phyloP scores from a whole-genome alignment of 805 yeast species.

The Lachancea meyersii region DNA sequence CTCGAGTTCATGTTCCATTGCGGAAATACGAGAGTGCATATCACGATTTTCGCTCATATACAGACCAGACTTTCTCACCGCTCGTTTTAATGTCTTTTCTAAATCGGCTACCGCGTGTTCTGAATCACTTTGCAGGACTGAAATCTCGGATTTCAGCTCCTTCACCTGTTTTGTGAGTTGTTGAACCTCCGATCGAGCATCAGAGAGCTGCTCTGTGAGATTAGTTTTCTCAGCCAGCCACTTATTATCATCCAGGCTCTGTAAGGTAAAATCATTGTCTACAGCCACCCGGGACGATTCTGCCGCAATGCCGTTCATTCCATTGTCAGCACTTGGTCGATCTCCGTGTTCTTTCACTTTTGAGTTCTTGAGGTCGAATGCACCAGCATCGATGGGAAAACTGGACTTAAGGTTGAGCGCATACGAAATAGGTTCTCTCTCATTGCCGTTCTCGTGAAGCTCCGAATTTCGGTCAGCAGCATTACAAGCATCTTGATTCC shows the following conservation, averaged over 20 bases:
- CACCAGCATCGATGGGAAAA: no score
- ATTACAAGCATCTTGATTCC: background rate
- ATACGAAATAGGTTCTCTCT: background rate
- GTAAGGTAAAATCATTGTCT: background rate
- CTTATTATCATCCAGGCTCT: background rate
- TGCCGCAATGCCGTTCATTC: no score
- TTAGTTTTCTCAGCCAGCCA: conserved; percentile 2
- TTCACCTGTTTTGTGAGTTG: conserved; percentile 11
- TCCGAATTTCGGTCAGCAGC: background rate
- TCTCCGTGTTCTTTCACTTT: no score
- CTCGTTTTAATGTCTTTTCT: conserved; percentile 14
- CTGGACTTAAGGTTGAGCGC: no score
- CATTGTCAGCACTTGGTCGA: no score
- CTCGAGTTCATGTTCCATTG: conserved; percentile 13
- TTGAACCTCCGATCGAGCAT: background rate
- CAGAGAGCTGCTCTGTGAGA: background rate
- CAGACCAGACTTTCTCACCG: conserved; percentile 11
- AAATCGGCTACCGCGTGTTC: conserved; percentile 27
- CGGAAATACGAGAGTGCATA: conserved; percentile 10
- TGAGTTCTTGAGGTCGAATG: no score
- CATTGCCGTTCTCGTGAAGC: background rate
- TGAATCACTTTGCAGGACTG: conserved; percentile 19
- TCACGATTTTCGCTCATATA: conserved; percentile 14
- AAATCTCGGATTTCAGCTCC: conserved; percentile 18
- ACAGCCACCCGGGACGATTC: background rate